Evolutionary conservation across 2,329 filamentous ascomycete species (phyloP).

Genomic region (Zymoseptoria passerinii): DNA sequence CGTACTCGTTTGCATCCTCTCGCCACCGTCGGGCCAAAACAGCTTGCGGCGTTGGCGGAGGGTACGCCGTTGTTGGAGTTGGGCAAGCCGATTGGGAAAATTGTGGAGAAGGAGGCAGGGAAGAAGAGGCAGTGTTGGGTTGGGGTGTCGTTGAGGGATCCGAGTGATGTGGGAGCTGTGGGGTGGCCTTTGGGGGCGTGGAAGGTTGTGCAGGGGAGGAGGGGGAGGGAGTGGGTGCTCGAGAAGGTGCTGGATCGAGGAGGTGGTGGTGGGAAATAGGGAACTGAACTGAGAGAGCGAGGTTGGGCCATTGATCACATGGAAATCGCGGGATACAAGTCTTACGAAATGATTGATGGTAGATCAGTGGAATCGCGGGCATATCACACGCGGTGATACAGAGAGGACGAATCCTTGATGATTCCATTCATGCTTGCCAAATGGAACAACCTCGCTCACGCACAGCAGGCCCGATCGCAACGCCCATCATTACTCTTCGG

Average conservation of each 20-base stretch:
- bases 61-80: conserved; percentile 77
- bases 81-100: conserved; percentile 86
- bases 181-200: conserved; percentile 56
- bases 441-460: too few species aligned
- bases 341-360: too few species aligned
- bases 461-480: too few species aligned
- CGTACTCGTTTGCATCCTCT: conserved; percentile 85
- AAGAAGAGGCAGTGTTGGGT: conserved; percentile 71
- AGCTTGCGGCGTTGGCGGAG: conserved; percentile 70
- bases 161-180: conserved; percentile 4
- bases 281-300: too few species aligned
- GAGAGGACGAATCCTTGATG: too few species aligned
- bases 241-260: conserved; percentile 41
- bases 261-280: background rate
- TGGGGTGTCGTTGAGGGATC: conserved; percentile 56
- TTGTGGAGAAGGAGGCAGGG: conserved; percentile 42
- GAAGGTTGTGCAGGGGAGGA: conserved; percentile 73
- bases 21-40: conserved; percentile 65
- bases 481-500: too few species aligned
- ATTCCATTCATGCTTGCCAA: too few species aligned
- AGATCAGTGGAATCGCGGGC: too few species aligned
- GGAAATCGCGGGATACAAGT: too few species aligned
- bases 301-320: too few species aligned
- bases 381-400: too few species aligned
- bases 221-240: conserved; percentile 66